These are phyloP conservation scores for Pseudogymnoascus sp. DNA, from an alignment of 2,329 filamentous ascomycete species.

Conservation along the genomic window DNA sequence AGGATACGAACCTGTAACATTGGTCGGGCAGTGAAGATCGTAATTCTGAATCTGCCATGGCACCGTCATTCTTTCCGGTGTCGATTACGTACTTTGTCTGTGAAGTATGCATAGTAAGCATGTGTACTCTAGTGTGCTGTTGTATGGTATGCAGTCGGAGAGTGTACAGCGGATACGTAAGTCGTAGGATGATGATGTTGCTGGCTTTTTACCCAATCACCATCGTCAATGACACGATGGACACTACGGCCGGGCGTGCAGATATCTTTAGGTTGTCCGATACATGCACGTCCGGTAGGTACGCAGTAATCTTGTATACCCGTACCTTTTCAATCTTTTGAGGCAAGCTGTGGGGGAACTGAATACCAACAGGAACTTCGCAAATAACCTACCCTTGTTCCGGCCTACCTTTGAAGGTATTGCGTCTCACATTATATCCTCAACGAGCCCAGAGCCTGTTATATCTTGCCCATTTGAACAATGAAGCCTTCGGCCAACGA, in stretches of 20 bases:
- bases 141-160: too few relatives aligned
- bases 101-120: too few relatives aligned
- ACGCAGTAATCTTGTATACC: background rate
- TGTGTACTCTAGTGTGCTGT: too few relatives aligned
- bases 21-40: background rate
- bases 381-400: background rate
- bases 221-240: background rate
- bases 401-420: background rate
- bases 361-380: background rate
- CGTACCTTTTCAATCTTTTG: background rate
- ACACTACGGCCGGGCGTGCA: background rate
- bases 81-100: background rate
- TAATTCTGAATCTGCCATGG: background rate
- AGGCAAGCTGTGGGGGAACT: background rate
- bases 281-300: background rate
- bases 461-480: background rate
- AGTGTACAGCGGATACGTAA: background rate
- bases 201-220: background rate
- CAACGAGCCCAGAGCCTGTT: background rate
- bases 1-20: background rate
- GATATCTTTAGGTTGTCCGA: background rate
- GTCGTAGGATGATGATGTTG: background rate
- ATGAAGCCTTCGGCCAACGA: background rate
- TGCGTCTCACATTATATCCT: background rate
- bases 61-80: background rate